These are phyloP conservation scores for Plasmodium falciparum DNA, from an alignment of 169 alveolate genomes.

Conservation along the genomic window DNA sequence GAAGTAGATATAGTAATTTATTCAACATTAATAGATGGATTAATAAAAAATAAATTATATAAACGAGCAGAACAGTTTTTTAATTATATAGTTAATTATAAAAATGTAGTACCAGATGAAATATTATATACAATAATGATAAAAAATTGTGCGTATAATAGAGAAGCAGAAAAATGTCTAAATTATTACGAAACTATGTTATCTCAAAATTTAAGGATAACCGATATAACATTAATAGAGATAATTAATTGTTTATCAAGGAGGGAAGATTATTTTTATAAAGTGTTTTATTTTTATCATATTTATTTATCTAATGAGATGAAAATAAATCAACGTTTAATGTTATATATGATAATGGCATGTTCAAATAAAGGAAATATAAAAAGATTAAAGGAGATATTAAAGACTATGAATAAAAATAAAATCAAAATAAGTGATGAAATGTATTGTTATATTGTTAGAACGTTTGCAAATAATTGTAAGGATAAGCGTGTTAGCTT, in stretches of 20 bases:
- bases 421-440: slow-evolving; percentile 72
- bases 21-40: slow-evolving; percentile 88
- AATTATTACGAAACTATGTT: slow-evolving; percentile 86
- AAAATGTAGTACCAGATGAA: slow-evolving; percentile 88
- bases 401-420: slow-evolving; percentile 71
- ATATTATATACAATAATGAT: slow-evolving; percentile 89
- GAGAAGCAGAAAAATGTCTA: slow-evolving; percentile 88
- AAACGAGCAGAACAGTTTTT: slow-evolving; percentile 87
- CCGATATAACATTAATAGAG: slow-evolving; percentile 87
- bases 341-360: slow-evolving; percentile 77
- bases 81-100: slow-evolving; percentile 86
- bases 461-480: slow-evolving; percentile 80
- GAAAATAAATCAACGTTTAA: slow-evolving; percentile 74
- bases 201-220: slow-evolving; percentile 78
- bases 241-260: slow-evolving; percentile 81
- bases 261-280: slow-evolving; percentile 78
- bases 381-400: slow-evolving; percentile 80
- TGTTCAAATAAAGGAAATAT: slow-evolving; percentile 82
- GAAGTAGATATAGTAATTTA: slow-evolving; percentile 83
- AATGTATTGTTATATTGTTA: slow-evolving; percentile 73
- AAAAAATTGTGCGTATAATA: slow-evolving; percentile 80
- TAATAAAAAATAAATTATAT: slow-evolving; percentile 75
- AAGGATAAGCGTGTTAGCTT: slow-evolving; percentile 29
- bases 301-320: slow-evolving; percentile 85
- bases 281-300: slow-evolving; percentile 86